These are phyloP conservation scores for Cladochytrium replicatum DNA, from an alignment of 192 early-diverging fungal genomes.

Conservation along the genomic window DNA sequence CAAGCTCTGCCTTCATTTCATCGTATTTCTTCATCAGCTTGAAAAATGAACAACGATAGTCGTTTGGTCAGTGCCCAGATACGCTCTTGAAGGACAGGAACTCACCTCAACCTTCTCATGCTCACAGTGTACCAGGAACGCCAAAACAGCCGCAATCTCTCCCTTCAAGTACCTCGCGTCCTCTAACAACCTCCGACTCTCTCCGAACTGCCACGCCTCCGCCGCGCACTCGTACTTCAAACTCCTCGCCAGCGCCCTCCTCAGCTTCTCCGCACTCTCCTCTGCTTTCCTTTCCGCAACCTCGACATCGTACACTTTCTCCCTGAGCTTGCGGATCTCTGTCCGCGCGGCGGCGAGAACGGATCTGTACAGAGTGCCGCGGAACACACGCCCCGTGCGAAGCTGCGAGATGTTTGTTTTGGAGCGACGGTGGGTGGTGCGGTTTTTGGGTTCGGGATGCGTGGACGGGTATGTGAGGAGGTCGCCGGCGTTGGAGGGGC, in stretches of 20 bases:
- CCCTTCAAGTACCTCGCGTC: conserved; percentile 42
- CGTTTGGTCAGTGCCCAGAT: not conserved
- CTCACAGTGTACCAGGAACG: conserved; percentile 48
- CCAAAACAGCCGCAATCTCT: conserved; percentile 43
- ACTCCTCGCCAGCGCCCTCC: conserved; percentile 31
- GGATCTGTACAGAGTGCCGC: conserved; percentile 37
- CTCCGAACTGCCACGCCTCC: conserved; percentile 46
- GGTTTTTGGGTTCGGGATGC: not conserved
- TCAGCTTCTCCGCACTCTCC: conserved; percentile 32
- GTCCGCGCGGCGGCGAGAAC: conserved; percentile 36
- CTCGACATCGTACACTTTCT: conserved; percentile 29
- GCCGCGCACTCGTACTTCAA: conserved; percentile 50
- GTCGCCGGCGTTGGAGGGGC: conserved; percentile 5
- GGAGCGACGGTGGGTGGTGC: not conserved
- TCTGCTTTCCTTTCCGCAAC: conserved; percentile 15
- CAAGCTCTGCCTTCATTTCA: conserved; percentile 15
- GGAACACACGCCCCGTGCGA: conserved; percentile 24
- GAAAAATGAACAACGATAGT: not conserved
- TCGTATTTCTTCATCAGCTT: conserved; percentile 31
- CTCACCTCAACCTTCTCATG: conserved; percentile 35
- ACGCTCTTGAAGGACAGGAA: not conserved
- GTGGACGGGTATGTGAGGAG: not conserved
- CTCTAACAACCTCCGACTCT: conserved; percentile 34
- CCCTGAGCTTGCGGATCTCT: conserved; percentile 35
- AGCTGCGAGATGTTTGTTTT: not conserved